These are phyloP conservation scores for Hamamelis virginiana DNA, from an alignment of 164 flowering plant species.

Conservation along the genomic window DNA sequence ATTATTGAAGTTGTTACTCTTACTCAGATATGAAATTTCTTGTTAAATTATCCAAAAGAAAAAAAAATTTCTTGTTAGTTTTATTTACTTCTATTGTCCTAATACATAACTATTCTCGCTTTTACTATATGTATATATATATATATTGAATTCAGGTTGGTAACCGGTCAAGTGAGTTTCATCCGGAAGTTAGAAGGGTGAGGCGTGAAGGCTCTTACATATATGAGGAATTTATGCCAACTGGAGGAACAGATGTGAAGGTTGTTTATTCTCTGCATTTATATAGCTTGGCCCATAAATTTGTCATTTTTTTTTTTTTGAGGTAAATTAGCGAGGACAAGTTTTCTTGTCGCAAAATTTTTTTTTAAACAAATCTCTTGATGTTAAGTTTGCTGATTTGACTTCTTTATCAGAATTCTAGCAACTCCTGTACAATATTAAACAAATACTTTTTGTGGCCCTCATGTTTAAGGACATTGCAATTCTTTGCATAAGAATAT, in stretches of 20 bases:
- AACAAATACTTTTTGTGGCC: not conserved
- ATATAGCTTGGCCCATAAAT: not conserved
- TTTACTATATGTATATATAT: not conserved
- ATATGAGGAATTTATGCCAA: conserved; percentile 99
- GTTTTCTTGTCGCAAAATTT: not conserved
- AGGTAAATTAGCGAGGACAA: not conserved
- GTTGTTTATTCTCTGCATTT: conserved; percentile 30
- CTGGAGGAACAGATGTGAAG: conserved; percentile 99
- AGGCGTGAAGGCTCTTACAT: conserved; percentile 97
- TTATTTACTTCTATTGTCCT: no score
- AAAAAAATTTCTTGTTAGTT: no score
- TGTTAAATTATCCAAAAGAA: no score
- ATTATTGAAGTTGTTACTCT: no score
- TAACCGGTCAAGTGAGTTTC: conserved; percentile 96
- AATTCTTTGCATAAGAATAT: not conserved
- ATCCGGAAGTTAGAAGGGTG: conserved; percentile 96
- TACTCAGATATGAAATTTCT: no score
- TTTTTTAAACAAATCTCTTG: no score
- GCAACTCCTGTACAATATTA: not conserved
- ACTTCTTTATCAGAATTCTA: no score
- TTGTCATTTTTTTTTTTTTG: not conserved
- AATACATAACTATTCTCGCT: not conserved
- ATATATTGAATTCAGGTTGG: conserved; percentile 64
- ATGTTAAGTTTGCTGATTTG: no score
- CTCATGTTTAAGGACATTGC: not conserved